phyloP scores from a whole-genome alignment of 192 early-diverging fungal species.

The Endogone sp. region DNA sequence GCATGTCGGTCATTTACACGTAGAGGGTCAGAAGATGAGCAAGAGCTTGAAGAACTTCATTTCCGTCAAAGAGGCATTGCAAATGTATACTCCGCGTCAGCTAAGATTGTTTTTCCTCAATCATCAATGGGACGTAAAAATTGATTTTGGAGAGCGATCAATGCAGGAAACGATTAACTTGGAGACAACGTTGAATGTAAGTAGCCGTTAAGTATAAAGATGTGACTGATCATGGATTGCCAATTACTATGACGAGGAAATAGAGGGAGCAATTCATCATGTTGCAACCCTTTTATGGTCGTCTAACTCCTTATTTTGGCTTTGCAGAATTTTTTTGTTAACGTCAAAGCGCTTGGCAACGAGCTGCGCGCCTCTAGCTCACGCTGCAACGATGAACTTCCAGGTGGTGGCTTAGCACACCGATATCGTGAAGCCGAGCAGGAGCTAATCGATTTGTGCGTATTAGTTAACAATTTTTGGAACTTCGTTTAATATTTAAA shows the following conservation, averaged over 20 bases:
- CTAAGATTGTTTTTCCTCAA: conserved; percentile 88
- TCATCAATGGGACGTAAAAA: conserved; percentile 80
- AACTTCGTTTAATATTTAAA: not conserved
- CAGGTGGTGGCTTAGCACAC: conserved; percentile 47
- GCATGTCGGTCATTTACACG: conserved; percentile 93
- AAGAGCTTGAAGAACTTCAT: conserved; percentile 99
- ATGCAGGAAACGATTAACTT: conserved; percentile 75
- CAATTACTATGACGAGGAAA: not conserved
- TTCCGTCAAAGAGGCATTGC: conserved; percentile 86
- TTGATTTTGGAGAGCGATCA: conserved; percentile 77
- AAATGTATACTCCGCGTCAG: conserved; percentile 76
- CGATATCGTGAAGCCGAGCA: conserved; percentile 68
- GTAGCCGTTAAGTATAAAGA: not conserved
- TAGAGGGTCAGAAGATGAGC: conserved; percentile 97
- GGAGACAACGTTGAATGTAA: conserved; percentile 73
- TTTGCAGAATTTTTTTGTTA: conserved; percentile 84
- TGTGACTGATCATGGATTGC: not conserved
- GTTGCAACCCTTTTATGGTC: not conserved
- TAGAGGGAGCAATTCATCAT: not conserved
- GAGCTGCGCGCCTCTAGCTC: conserved; percentile 61
- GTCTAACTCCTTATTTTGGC: not conserved
- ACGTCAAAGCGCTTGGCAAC: conserved; percentile 70
- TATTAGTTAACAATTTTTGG: not conserved
- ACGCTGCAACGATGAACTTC: conserved; percentile 21
- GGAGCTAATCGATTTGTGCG: conserved; percentile 60